Evolutionary conservation across 2,329 filamentous ascomycete species (phyloP), one percentile per base, ranked within the genome.

Genomic region (Paracamarosporium sp.): DNA sequence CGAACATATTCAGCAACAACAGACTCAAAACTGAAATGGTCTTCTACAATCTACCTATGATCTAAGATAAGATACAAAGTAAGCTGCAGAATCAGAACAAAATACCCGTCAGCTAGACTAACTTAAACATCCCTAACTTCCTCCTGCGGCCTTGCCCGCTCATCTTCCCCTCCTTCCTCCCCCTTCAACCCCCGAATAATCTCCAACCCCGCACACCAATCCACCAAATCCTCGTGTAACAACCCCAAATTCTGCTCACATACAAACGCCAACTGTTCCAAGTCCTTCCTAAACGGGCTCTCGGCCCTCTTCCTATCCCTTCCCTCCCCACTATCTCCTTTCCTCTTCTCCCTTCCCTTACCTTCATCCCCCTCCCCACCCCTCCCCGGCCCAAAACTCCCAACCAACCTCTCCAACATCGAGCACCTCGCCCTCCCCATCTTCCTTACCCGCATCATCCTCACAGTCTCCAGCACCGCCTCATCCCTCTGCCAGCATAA

Each of bases 191-290:
- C 27, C 20, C 46, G 55, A 50, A 53, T 65, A 11, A 53, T 52
- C 24, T 56, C 25, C 15, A 65, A 52, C 53, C 59, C 25, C 17
- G 27, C 51, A 27, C 40, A 11, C 55, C 59, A 69, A 24, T 69
- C 66, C 15, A 55, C 53, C n/a, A 67, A 22, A 53, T 69, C 66
- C 59, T 67, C 61, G 4, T 44, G 38, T 11, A 70, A 28, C 11
- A 64, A 50, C 12, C 20, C 43, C 8, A 66, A 35, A 56, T 70
- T 70, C 50, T 65, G 60, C 50, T 63, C 55, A 40, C 41, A 53
- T 31, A 53, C 30, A 46, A 53, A 38, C 22, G 28, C 11, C 41
- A 53, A 46, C 25, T 22, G 36, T 9, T 48, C 22, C 12, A 36
- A 27, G 31, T 53, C 50, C 11, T 43, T 20, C 31, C 31, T 12